A percentile compares a stretch with the other conserved stretches of the same genome.
Evolutionary conservation across 805 yeast species (phyloP).

Genomic region (Martiniozyma abietophila): DNA sequence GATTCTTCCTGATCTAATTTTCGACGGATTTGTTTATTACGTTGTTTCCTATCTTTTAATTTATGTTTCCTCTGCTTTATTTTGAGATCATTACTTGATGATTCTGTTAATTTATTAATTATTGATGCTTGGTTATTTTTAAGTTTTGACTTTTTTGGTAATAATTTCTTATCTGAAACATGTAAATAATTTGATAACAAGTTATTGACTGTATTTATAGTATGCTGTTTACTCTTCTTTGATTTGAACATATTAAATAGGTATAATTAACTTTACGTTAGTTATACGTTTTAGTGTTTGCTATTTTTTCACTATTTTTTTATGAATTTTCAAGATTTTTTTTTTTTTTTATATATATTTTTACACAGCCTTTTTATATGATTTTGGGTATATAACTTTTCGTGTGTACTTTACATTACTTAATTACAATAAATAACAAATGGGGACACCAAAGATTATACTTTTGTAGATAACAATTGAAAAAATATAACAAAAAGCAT

Average conservation of each 20-base stretch:
- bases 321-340: neutral
- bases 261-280: no score
- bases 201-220: conserved; percentile 19
- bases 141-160: conserved; percentile 5
- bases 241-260: conserved; percentile 21
- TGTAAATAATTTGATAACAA: conserved; percentile 21
- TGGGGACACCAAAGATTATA: no score
- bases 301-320: neutral
- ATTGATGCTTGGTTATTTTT: conserved; percentile 16
- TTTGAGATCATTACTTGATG: conserved; percentile 11
- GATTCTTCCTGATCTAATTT: conserved; percentile 9
- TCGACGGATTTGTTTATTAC: conserved; percentile 13
- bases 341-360: no score
- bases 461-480: neutral
- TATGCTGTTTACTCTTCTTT: conserved; percentile 11
- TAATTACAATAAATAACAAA: no score
- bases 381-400: no score
- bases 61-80: conserved; percentile 13
- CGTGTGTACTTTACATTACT: no score
- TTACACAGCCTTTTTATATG: no score
- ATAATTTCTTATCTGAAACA: conserved; percentile 3
- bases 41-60: conserved; percentile 13
- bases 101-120: conserved; percentile 18
- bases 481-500: neutral
- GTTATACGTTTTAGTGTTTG: no score